phyloP scores from a whole-genome alignment of 352 stramenopile genomes.

The Phytophthora hybrid region DNA sequence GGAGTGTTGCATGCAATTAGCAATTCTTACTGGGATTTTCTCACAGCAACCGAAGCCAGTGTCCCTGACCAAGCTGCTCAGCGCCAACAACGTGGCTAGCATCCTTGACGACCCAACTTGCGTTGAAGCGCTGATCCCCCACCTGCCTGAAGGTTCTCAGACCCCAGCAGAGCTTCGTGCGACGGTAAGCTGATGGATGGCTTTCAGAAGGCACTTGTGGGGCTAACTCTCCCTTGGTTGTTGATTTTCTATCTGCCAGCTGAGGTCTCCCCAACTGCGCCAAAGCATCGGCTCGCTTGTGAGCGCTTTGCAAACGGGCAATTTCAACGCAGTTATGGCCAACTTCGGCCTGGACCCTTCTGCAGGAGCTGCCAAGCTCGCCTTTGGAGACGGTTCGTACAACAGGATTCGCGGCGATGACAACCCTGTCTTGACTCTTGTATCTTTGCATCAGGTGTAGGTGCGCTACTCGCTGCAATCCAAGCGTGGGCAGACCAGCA shows the following conservation, averaged over 20 bases:
- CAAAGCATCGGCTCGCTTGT: constrained; percentile 90
- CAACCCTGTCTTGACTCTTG: neutral
- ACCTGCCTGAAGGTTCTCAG: constrained; percentile 87
- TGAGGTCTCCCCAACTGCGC: constrained; percentile 87
- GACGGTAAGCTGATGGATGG: constrained; percentile 48
- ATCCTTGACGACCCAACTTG: constrained; percentile 74
- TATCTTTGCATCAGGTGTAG: constrained; percentile 54
- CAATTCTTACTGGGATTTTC: too few relatives aligned
- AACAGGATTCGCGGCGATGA: neutral
- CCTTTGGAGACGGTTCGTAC: constrained; percentile 80
- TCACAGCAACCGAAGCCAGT: constrained; percentile 65
- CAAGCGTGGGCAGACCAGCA: constrained; percentile 81
- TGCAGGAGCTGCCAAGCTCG: constrained; percentile 81
- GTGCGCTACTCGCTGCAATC: constrained; percentile 79
- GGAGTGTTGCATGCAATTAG: too few relatives aligned
- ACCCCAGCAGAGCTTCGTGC: constrained; percentile 76
- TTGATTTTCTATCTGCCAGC: constrained; percentile 33
- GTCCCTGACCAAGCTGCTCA: constrained; percentile 73
- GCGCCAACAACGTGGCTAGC: constrained; percentile 55
- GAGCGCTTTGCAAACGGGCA: constrained; percentile 87
- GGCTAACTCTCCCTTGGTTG: neutral
- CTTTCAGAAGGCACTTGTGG: neutral
- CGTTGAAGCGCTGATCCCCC: constrained; percentile 64
- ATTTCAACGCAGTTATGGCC: constrained; percentile 91
- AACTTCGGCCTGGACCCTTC: constrained; percentile 91